Percentiles rank a stretch among this genome's conserved stretches.
phyloP scores from a whole-genome alignment of 1,284 basidiomycete genomes.

The Marasmius tenuissimus region DNA sequence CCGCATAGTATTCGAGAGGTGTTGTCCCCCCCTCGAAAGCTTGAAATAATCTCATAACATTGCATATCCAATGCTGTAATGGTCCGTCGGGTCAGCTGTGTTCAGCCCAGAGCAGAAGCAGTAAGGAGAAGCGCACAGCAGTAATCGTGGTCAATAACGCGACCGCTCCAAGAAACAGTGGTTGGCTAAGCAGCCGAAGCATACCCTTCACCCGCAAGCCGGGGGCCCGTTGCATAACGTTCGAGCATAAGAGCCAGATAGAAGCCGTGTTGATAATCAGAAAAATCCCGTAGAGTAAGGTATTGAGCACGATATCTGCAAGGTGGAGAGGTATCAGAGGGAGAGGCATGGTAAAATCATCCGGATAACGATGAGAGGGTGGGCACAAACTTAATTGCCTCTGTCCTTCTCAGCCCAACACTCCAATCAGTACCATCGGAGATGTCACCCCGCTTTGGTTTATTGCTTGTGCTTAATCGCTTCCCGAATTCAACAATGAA shows the following conservation, averaged over 20 bases:
- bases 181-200: neutral
- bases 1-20: constrained; percentile 8
- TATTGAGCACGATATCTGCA: neutral
- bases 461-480: too few relatives aligned
- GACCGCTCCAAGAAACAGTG: neutral
- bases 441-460: too few relatives aligned
- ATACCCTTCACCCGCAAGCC: neutral
- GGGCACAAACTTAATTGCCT: too few relatives aligned
- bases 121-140: neutral
- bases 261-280: neutral
- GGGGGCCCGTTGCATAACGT: neutral
- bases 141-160: neutral
- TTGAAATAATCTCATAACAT: constrained; percentile 7
- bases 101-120: too few relatives aligned
- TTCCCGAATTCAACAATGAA: too few relatives aligned
- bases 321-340: neutral
- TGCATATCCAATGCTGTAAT: neutral
- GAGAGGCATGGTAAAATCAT: neutral
- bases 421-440: too few relatives aligned
- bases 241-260: neutral
- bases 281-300: neutral
- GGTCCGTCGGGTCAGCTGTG: neutral
- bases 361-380: too few relatives aligned
- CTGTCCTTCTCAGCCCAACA: too few relatives aligned
- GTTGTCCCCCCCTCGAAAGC: constrained; percentile 4